Evolutionary conservation across 2,329 filamentous ascomycete species (phyloP), one percentile per base, ranked within the genome.

Genomic region (Chrysoporthe cubensis): DNA sequence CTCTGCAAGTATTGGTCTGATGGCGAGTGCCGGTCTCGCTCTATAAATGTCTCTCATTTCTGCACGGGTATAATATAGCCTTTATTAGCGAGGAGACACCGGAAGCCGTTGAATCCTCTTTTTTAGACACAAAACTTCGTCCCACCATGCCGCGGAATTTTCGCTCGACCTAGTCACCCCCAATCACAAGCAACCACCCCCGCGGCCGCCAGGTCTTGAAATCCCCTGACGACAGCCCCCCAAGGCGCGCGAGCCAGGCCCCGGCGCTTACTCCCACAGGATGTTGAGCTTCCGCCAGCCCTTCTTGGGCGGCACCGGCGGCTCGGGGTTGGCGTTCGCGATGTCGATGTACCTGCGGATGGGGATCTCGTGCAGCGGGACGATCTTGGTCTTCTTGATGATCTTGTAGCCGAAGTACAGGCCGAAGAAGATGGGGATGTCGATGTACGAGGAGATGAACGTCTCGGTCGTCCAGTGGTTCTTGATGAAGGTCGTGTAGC

Each of bases 331-430:
- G 3, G 64, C 64, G 34, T 74, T 66, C 5, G 73, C 72, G 44
- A 75, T 73, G 42, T 75, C 71, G 37, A 76, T 74, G 66, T 71
- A 76, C 18, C 67, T 68, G 14, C 71, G 70, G 61, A 75, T 73
- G 2, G 74, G 74, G 34, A 73, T 69, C n/a, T 73, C 71, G 9
- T 69, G 46, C 56, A 75, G 58, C 13, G 71, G 66, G 9, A 76
- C 70, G 13, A 75, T 72, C 62, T 71, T 74, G 5, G 71, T 76
- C 56, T 71, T 72, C 62, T 70, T 72, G 13, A 4, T 4, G 44
- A 65, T 5, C 64, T 76, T 75, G 66, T 72, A 76, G 5, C 73
- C 73, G 13, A 75, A 72, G 66, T 75, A 76, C 43, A 75, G 64
- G n/a, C 70, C 40, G 11, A 76, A 46, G 4, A 73, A 70, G 46